phyloP scores from a whole-genome alignment of 2,329 filamentous ascomycete species.

The Epichloe coenophiala region DNA sequence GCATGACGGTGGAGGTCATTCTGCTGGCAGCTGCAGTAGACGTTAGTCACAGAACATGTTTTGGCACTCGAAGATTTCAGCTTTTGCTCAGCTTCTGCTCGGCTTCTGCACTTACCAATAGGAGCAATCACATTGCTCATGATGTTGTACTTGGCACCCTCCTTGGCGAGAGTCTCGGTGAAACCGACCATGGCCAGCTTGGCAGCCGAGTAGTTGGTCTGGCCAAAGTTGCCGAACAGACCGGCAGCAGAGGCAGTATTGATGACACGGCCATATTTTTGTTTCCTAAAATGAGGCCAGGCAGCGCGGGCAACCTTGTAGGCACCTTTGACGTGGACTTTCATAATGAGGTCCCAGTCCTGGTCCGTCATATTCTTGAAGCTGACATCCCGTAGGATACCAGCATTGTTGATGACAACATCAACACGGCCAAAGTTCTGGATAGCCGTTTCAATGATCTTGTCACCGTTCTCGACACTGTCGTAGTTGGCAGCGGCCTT shows the following conservation, averaged over 20 bases:
- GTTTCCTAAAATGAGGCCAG: slow-evolving; percentile 96
- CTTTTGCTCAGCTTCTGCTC: too few species aligned
- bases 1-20: slow-evolving; percentile 94
- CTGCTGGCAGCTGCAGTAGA: slow-evolving; percentile 60
- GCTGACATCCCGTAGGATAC: slow-evolving; percentile 85
- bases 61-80: too few species aligned
- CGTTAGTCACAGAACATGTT: background rate
- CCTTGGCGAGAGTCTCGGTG: slow-evolving; percentile 94
- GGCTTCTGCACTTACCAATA: slow-evolving; percentile 35
- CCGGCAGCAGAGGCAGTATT: slow-evolving; percentile 95
- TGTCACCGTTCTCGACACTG: slow-evolving; percentile 81
- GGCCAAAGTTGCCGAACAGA: slow-evolving; percentile 89
- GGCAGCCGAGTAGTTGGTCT: slow-evolving; percentile 93
- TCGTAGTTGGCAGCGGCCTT: slow-evolving; percentile 98
- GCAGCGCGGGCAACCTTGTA: slow-evolving; percentile 93
- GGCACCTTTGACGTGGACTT: slow-evolving; percentile 81
- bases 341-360: slow-evolving; percentile 93
- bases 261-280: slow-evolving; percentile 94
- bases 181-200: slow-evolving; percentile 94
- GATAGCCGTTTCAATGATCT: slow-evolving; percentile 83
- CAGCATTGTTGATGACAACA: slow-evolving; percentile 93
- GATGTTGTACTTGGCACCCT: slow-evolving; percentile 97
- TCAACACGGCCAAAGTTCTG: slow-evolving; percentile 76
- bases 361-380: slow-evolving; percentile 98
- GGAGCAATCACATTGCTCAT: slow-evolving; percentile 89